phyloP scores from a whole-genome alignment of 106 monocot genomes.

The Triglochin maritima region DNA sequence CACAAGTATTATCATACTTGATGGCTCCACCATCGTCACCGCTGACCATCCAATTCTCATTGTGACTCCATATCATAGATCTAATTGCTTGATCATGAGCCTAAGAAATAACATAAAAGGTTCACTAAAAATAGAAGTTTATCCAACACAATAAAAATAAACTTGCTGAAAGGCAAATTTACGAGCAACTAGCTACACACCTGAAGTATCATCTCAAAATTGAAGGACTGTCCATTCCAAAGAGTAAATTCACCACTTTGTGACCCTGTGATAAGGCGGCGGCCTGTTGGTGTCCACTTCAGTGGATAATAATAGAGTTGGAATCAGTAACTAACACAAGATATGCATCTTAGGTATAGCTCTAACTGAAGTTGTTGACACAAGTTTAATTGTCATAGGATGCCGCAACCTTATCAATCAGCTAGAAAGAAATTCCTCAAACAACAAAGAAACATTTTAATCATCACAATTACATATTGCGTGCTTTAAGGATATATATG shows the following conservation, averaged over 20 bases:
- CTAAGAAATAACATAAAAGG: constrained; percentile 22
- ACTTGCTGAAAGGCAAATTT: neutral
- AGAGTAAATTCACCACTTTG: constrained; percentile 99
- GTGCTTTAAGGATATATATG: too few relatives aligned
- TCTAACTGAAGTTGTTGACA: too few relatives aligned
- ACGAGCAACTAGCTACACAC: constrained; percentile 16
- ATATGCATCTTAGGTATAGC: too few relatives aligned
- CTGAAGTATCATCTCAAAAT: constrained; percentile 99
- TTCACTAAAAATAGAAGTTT: neutral
- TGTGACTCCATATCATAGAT: constrained; percentile 98
- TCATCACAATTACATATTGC: too few relatives aligned
- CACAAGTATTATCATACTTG: constrained; percentile 41
- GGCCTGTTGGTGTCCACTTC: constrained; percentile 95
- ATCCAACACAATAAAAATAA: neutral
- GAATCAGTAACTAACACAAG: too few relatives aligned
- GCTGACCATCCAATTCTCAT: constrained; percentile 99
- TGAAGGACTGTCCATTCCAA: constrained; percentile 99
- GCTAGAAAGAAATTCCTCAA: too few relatives aligned
- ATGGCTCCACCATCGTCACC: constrained; percentile 98
- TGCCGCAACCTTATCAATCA: too few relatives aligned
- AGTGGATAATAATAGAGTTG: neutral
- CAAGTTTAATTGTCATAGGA: too few relatives aligned
- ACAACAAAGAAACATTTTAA: too few relatives aligned
- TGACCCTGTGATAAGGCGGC: constrained; percentile 97
- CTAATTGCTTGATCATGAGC: constrained; percentile 96